Evolutionary conservation across 2,329 filamentous ascomycete species (phyloP).

Genomic region (Curvularia sp.): DNA sequence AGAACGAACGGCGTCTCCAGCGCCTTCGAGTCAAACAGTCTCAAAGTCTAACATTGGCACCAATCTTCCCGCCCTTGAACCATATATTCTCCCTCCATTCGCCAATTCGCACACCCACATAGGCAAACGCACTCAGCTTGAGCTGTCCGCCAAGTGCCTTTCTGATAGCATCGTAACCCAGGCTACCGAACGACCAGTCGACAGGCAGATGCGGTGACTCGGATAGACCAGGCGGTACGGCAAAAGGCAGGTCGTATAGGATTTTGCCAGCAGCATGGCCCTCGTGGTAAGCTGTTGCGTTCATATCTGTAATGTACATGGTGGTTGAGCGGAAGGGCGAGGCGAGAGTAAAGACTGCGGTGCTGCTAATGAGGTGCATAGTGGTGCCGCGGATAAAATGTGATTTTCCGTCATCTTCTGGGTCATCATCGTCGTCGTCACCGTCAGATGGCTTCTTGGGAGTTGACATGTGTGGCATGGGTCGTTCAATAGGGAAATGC

Average conservation of each 20-base stretch:
- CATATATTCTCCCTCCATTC: slow-evolving; percentile 72
- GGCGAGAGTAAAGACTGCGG: slow-evolving; percentile 80
- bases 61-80: slow-evolving; percentile 56
- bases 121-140: slow-evolving; percentile 78
- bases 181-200: slow-evolving; percentile 74
- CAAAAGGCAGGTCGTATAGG: slow-evolving; percentile 74
- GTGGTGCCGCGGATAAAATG: slow-evolving; percentile 86
- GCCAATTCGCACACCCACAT: slow-evolving; percentile 76
- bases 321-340: slow-evolving; percentile 79
- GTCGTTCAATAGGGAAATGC: slow-evolving; percentile 72
- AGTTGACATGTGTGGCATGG: slow-evolving; percentile 69
- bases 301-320: slow-evolving; percentile 77
- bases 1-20: not conserved
- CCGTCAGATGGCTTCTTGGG: slow-evolving; percentile 60
- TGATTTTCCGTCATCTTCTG: slow-evolving; percentile 55
- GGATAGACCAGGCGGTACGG: slow-evolving; percentile 76
- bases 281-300: slow-evolving; percentile 87
- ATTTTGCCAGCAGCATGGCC: slow-evolving; percentile 81
- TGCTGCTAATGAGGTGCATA: slow-evolving; percentile 84
- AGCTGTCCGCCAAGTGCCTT: slow-evolving; percentile 81
- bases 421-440: slow-evolving; percentile 32
- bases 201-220: slow-evolving; percentile 81
- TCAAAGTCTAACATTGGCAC: slow-evolving; percentile 57
- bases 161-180: slow-evolving; percentile 83
- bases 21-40: not conserved